A percentile compares a stretch with the other conserved stretches of the same genome.
These are phyloP conservation scores for Auriculariales sp. DNA, from an alignment of 768 basidiomycete species.

Conservation along the genomic window DNA sequence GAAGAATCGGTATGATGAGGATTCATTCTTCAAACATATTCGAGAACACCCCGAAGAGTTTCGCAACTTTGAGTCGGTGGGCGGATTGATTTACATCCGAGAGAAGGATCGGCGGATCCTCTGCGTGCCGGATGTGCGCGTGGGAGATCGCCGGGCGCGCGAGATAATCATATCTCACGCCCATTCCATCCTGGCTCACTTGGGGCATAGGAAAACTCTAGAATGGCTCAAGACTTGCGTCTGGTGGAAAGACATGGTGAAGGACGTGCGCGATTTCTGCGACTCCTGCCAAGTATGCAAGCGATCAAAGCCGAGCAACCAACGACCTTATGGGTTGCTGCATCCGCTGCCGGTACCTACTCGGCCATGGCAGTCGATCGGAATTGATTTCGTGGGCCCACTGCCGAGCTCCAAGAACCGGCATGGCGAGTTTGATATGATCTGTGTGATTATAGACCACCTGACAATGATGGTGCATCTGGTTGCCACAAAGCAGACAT, in stretches of 20 bases:
- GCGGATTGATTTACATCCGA: slow-evolving; percentile 4
- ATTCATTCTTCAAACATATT: too few species aligned
- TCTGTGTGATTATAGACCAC: slow-evolving; percentile 17
- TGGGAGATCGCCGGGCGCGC: too few species aligned
- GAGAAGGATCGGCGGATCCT: neutral
- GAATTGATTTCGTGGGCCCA: slow-evolving; percentile 16
- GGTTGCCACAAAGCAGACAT: slow-evolving; percentile 10
- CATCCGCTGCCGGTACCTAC: slow-evolving; percentile 12
- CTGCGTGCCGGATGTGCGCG: slow-evolving; percentile 7
- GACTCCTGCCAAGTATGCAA: too few species aligned
- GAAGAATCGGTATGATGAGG: too few species aligned
- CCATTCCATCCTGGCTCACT: slow-evolving; percentile 24
- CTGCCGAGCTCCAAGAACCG: slow-evolving; percentile 11
- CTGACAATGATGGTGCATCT: slow-evolving; percentile 15
- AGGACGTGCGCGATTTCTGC: slow-evolving; percentile 16
- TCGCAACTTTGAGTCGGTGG: slow-evolving; percentile 2
- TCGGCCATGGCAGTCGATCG: slow-evolving; percentile 15
- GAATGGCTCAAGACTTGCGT: too few species aligned
- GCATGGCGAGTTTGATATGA: slow-evolving; percentile 14
- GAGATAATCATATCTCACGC: slow-evolving; percentile 9
- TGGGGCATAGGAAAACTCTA: slow-evolving; percentile 21
- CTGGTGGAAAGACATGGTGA: slow-evolving; percentile 25
- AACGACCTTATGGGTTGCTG: slow-evolving; percentile 13
- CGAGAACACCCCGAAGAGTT: too few species aligned
- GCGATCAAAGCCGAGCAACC: slow-evolving; percentile 11